Evolutionary conservation across 1,139 yeast species (phyloP).

Genomic region (Pichia sp.): DNA sequence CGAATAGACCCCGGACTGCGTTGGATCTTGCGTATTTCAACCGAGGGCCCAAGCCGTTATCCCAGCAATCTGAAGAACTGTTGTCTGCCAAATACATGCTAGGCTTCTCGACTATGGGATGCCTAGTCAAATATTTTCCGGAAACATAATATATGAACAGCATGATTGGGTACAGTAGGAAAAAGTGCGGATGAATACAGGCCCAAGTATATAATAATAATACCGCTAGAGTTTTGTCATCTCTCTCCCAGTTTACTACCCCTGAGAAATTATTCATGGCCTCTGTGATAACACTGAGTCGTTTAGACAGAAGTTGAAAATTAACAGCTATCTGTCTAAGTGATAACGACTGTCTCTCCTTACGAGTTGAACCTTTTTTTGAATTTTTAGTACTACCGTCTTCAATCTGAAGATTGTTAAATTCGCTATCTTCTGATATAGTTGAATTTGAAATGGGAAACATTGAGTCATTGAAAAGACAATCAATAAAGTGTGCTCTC

Average conservation of each 20-base stretch:
- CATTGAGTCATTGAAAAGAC: background rate
- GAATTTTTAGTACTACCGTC: background rate
- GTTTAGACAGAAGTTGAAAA: slow-evolving; percentile 13
- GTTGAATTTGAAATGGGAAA: background rate
- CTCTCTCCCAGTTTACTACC: slow-evolving; percentile 59
- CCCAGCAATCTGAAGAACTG: slow-evolving; percentile 22
- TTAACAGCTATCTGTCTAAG: slow-evolving; percentile 15
- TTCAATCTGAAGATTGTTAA: background rate
- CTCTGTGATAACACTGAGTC: slow-evolving; percentile 43
- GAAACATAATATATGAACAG: slow-evolving; percentile 56
- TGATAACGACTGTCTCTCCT: slow-evolving; percentile 11
- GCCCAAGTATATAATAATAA: slow-evolving; percentile 54
- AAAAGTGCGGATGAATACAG: slow-evolving; percentile 67
- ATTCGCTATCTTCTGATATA: background rate
- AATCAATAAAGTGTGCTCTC: background rate
- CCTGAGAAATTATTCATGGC: slow-evolving; percentile 54
- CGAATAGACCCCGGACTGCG: slow-evolving; percentile 22
- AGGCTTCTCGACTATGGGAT: slow-evolving; percentile 48
- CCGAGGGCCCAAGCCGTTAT: slow-evolving; percentile 51
- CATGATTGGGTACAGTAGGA: slow-evolving; percentile 61
- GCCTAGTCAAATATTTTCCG: slow-evolving; percentile 69
- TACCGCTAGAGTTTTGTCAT: slow-evolving; percentile 51
- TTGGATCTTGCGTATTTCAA: slow-evolving; percentile 37
- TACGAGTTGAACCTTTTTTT: background rate
- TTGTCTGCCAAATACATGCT: slow-evolving; percentile 38